A percentile compares a stretch with the other conserved stretches of the same genome.
Conservation (phyloP, 805 yeast genomes). For the Sporopachydermia quercuum region DNA sequence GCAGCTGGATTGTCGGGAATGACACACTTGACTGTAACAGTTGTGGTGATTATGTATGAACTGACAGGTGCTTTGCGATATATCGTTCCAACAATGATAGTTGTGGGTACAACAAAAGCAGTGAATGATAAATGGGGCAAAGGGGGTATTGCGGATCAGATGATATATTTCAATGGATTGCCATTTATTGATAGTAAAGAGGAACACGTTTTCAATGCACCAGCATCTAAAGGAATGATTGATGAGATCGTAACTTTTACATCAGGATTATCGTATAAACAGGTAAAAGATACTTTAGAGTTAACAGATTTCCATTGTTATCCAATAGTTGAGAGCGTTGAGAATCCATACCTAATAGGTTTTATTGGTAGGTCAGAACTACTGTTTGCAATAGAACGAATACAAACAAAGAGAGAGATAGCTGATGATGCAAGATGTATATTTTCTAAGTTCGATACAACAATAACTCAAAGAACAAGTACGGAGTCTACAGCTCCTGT, state of each 20-base stretch:
- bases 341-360: constrained; percentile 16
- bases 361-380: constrained; percentile 17
- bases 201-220: constrained; percentile 40
- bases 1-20: constrained; percentile 92
- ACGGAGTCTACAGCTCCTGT: constrained; percentile 8
- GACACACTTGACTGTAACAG: constrained; percentile 82
- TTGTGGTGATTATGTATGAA: constrained; percentile 91
- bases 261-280: constrained; percentile 11
- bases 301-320: constrained; percentile 15
- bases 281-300: constrained; percentile 11
- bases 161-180: constrained; percentile 76
- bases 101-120: constrained; percentile 73
- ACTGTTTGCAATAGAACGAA: constrained; percentile 8
- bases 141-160: constrained; percentile 92
- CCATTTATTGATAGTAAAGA: constrained; percentile 70
- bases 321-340: constrained; percentile 21
- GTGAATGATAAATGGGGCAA: constrained; percentile 66
- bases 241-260: constrained; percentile 10
- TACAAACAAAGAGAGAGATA: not conserved
- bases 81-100: constrained; percentile 92
- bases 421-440: constrained; percentile 10
- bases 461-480: no score
- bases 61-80: constrained; percentile 88
- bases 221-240: constrained; percentile 51
- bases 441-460: constrained; percentile 7